Evolutionary conservation across 2,329 filamentous ascomycete genomes (phyloP).

Genomic region (Claviceps digitariae): DNA sequence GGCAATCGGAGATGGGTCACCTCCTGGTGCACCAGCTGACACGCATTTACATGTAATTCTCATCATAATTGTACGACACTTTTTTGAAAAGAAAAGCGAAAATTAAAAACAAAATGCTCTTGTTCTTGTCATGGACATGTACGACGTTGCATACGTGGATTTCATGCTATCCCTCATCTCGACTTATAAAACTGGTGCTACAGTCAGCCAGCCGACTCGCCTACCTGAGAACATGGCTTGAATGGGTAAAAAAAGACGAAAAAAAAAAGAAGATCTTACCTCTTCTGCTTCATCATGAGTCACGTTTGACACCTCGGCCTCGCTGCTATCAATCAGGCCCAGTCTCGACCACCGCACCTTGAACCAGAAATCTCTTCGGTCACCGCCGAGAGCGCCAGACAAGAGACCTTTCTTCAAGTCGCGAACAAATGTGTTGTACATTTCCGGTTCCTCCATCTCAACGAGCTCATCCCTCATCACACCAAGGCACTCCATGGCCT

Average conservation of each 20-base stretch:
- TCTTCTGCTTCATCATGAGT: conserved; percentile 57
- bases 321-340: conserved; percentile 55
- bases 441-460: conserved; percentile 56
- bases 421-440: conserved; percentile 64
- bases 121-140: not conserved
- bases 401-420: conserved; percentile 61
- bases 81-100: no score
- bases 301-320: conserved; percentile 51
- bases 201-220: conserved; percentile 11
- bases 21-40: not conserved
- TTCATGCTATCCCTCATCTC: conserved; percentile 10
- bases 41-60: not conserved
- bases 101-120: no score
- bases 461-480: conserved; percentile 68
- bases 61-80: not conserved
- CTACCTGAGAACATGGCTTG: not conserved
- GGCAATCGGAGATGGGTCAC: not conserved
- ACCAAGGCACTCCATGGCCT: conserved; percentile 60
- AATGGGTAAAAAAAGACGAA: not conserved
- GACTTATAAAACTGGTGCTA: conserved; percentile 23
- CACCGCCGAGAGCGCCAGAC: conserved; percentile 56
- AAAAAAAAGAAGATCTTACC: conserved; percentile 22
- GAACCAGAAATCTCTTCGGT: conserved; percentile 75
- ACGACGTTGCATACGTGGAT: not conserved
- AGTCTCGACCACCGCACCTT: conserved; percentile 51